Conservation (phyloP, 164 flowering plant species). For the Chimonanthus salicifolius region DNA sequence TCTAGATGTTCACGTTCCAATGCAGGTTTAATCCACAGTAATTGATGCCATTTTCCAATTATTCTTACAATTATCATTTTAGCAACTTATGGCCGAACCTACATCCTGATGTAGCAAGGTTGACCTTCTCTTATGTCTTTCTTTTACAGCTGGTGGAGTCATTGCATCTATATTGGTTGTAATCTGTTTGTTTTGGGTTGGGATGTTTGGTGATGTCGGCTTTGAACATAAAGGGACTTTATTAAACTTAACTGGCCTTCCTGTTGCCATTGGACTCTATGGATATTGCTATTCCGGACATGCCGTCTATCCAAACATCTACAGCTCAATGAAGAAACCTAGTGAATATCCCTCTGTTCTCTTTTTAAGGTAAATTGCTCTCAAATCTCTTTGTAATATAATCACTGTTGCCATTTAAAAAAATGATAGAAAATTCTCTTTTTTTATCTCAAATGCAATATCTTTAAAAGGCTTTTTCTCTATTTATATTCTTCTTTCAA, state of each 20-base stretch:
- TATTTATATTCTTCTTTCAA: no score
- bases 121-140: background rate
- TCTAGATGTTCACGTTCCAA: no score
- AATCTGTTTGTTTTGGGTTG: slow-evolving; percentile 82
- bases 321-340: slow-evolving; percentile 83
- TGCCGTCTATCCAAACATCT: slow-evolving; percentile 97
- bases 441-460: no score
- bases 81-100: background rate
- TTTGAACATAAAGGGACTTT: slow-evolving; percentile 46
- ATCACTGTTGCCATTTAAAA: no score
- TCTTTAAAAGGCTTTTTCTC: no score
- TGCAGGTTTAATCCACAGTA: no score
- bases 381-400: no score
- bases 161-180: slow-evolving; percentile 76
- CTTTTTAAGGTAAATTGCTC: slow-evolving; percentile 47
- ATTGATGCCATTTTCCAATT: background rate
- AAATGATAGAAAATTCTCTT: no score
- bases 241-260: slow-evolving; percentile 64
- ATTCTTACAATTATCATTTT: background rate
- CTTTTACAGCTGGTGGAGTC: slow-evolving; percentile 86
- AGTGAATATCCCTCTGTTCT: slow-evolving; percentile 69
- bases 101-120: background rate
- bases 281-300: slow-evolving; percentile 97
- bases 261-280: slow-evolving; percentile 93
- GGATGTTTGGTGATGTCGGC: slow-evolving; percentile 71